Evolutionary conservation across 2,329 filamentous ascomycete species (phyloP), one percentile per base, ranked within the genome.

Genomic region (Coniochaeta pulveracea): DNA sequence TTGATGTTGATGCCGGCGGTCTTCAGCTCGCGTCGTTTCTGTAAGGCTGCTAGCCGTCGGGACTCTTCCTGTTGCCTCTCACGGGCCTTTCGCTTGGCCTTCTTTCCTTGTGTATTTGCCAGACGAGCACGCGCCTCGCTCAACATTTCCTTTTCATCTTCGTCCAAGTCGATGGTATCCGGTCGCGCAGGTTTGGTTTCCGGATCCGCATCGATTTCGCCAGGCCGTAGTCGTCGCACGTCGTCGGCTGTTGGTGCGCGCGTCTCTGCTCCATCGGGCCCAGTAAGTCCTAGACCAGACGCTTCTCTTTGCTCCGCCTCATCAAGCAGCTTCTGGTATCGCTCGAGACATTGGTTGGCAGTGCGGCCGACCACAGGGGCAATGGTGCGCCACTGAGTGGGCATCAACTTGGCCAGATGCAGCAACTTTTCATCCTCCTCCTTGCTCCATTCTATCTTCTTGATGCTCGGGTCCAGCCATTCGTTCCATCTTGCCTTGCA

Each of bases 101-200:
- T 98, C 63, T 98, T 98, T 54, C 91, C 91, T 59, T 96, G 91
- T 9, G 91, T 96, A 50, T 98, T 98, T 42, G 91, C 91, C 43
- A 98, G 65, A 61, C 91, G 85, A 36, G 91, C 91, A 52, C 91
- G 84, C 45, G 91, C 91, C 62, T 98, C 91, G 54, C 88, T 95
- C 50, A 98, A 61, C 91, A 98, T 98, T 60, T 98, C 91, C 64
- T 98, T 96, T 59, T 98, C 91, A 52, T 98, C 91, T 55, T 98
- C 91, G 53, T 98, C 91, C 48, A 98, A 76, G 58, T 98, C 91
- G 53, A 98, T 91, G 5, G 91, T 95, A 56, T 98, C 91, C 24
- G 91, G 91, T 39, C 88, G 73, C 22, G 91, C 91, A 35, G 91
- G 91, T 56, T 95, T 95, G 46, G 83, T 91, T 59, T 98, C 91